A percentile compares a stretch with the other conserved stretches of the same genome.
Evolutionary conservation across 2,329 filamentous ascomycete genomes (phyloP).

Genomic region (Ophiostoma novo-ulmi): DNA sequence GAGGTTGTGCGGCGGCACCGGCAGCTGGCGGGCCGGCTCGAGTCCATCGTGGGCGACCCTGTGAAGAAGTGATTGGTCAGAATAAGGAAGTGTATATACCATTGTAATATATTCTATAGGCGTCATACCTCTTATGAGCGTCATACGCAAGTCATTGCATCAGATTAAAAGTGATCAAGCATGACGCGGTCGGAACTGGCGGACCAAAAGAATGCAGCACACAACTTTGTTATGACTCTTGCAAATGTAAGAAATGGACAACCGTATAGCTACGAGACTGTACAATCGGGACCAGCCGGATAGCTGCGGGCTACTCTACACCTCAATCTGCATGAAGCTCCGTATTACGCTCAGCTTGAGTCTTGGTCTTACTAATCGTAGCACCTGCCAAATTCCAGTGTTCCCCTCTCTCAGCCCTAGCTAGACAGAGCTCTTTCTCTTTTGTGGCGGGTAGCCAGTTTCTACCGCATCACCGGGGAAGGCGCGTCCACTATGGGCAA

Average conservation of each 20-base stretch:
- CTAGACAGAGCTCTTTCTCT: neutral
- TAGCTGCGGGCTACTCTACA: neutral
- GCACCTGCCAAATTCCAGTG: neutral
- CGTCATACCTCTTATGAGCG: too few relatives aligned
- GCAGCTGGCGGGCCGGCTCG: conserved; percentile 71
- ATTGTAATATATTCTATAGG: neutral
- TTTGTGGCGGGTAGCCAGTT: neutral
- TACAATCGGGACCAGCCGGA: conserved; percentile 1
- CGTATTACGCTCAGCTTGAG: neutral
- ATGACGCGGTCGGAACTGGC: neutral
- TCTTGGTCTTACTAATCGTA: neutral
- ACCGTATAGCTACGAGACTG: neutral
- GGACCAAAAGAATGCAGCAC: neutral
- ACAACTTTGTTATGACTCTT: neutral
- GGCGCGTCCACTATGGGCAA: neutral
- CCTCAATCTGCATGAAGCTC: neutral
- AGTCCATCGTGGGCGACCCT: conserved; percentile 57
- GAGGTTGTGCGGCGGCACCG: conserved; percentile 85
- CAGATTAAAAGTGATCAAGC: neutral
- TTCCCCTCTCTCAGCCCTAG: conserved; percentile 2
- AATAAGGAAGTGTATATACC: neutral
- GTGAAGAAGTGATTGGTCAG: neutral
- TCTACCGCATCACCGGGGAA: conserved; percentile 1
- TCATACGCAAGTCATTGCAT: neutral
- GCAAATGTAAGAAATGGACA: neutral